phyloP scores from a whole-genome alignment of 352 stramenopile genomes.

The Phytopythium ostracodes region DNA sequence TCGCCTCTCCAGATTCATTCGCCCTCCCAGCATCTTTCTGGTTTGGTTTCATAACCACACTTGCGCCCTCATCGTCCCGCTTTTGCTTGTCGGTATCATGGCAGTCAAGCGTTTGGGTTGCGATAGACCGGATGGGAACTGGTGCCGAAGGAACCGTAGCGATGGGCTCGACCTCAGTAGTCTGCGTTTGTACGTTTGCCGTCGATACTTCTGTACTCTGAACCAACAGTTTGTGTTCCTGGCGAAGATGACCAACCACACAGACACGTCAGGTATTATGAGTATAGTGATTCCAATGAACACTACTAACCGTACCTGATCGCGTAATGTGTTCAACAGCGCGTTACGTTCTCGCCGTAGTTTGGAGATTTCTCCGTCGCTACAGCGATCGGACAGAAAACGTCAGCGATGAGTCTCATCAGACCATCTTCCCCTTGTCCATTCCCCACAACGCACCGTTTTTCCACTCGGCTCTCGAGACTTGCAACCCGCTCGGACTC shows the following conservation, averaged over 20 bases:
- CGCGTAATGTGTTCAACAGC: slow-evolving; percentile 49
- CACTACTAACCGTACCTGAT: slow-evolving; percentile 21
- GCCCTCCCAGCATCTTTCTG: background rate
- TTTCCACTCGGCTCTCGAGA: slow-evolving; percentile 36
- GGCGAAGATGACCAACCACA: slow-evolving; percentile 1
- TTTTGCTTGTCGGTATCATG: slow-evolving; percentile 32
- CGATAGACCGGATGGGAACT: slow-evolving; percentile 12
- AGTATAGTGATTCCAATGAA: background rate
- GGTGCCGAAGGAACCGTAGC: background rate
- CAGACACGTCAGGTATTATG: background rate
- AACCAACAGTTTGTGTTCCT: slow-evolving; percentile 31
- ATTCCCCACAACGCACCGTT: slow-evolving; percentile 22
- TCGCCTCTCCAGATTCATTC: background rate
- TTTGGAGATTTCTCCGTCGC: slow-evolving; percentile 52
- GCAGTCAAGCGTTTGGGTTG: slow-evolving; percentile 8
- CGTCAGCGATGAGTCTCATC: background rate
- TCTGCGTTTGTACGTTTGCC: slow-evolving; percentile 18
- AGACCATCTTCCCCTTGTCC: background rate
- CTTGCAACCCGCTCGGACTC: slow-evolving; percentile 41
- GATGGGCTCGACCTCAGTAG: slow-evolving; percentile 1
- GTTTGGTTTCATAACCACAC: background rate
- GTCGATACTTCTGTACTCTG: slow-evolving; percentile 10
- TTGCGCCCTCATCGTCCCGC: slow-evolving; percentile 10
- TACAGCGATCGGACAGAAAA: slow-evolving; percentile 12
- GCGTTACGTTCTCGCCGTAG: slow-evolving; percentile 62